A percentile compares a stretch with the other conserved stretches of the same genome.
phyloP scores from a whole-genome alignment of 768 basidiomycete genomes.

The Albatrellus ellisii region DNA sequence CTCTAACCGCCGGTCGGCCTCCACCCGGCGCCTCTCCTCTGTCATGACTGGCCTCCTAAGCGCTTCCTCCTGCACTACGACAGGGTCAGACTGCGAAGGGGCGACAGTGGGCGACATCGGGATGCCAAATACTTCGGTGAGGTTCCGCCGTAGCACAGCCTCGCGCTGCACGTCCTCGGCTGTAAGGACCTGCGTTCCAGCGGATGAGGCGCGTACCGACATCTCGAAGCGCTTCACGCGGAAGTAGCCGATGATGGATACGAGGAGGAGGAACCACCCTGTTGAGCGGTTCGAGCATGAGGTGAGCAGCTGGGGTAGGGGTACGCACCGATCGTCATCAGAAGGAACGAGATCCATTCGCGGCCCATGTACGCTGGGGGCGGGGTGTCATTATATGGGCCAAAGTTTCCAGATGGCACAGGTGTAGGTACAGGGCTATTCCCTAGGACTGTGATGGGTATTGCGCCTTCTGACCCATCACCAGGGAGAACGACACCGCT shows the following conservation, averaged over 20 bases:
- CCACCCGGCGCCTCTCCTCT: background rate
- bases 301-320: background rate
- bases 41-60: background rate
- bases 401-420: background rate
- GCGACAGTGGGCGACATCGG: constrained; percentile 2
- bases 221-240: constrained; percentile 78
- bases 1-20: constrained; percentile 8
- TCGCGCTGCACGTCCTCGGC: constrained; percentile 8
- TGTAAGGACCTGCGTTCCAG: background rate
- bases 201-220: constrained; percentile 37
- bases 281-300: too few species aligned
- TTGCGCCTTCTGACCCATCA: background rate
- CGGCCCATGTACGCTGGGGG: constrained; percentile 19
- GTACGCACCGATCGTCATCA: constrained; percentile 72
- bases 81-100: background rate
- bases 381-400: background rate
- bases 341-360: constrained; percentile 84
- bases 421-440: background rate
- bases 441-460: background rate
- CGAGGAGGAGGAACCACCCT: constrained; percentile 89
- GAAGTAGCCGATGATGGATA: constrained; percentile 72
- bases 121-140: constrained; percentile 11
- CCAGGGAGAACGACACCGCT: constrained; percentile 8
- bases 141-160: constrained; percentile 5
- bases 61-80: background rate